Evolutionary conservation across 225 moss, liverwort and hornwort genomes (phyloP).

Genomic region (Ulota crispa): DNA sequence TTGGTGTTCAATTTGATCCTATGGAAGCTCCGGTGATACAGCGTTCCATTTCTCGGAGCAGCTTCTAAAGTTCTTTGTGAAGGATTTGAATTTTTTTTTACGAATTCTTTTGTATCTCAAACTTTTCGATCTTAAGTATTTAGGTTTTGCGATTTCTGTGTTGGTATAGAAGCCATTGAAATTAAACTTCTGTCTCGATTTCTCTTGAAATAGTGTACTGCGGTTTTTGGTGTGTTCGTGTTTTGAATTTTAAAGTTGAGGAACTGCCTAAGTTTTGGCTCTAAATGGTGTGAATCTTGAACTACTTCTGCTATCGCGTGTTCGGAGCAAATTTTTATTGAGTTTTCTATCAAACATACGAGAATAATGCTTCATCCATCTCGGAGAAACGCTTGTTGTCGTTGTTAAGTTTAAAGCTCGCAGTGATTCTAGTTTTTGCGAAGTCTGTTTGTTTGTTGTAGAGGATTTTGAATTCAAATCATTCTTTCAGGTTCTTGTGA

Average conservation of each 20-base stretch:
- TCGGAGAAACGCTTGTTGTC: neutral
- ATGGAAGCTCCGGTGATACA: neutral
- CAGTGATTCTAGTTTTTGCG: neutral
- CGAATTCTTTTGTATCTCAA: neutral
- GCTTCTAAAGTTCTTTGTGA: neutral
- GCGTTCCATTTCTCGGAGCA: neutral
- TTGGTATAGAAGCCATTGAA: too few species aligned
- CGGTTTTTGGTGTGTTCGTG: too few species aligned
- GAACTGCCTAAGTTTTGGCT: too few species aligned
- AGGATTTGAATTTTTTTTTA: neutral
- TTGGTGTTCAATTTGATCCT: neutral
- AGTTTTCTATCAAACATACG: neutral
- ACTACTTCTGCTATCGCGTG: neutral
- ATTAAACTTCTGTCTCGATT: too few species aligned
- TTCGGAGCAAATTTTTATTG: neutral
- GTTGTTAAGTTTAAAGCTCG: neutral
- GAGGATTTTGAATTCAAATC: neutral
- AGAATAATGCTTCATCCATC: neutral
- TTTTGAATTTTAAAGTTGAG: too few species aligned
- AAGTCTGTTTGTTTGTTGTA: neutral
- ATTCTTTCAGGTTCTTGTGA: neutral
- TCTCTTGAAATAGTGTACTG: too few species aligned
- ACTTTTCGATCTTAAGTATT: neutral
- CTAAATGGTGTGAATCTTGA: neutral
- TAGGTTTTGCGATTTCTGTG: neutral